Conservation (phyloP, 495 filamentous ascomycete species). For the Penicillium pulvis region DNA sequence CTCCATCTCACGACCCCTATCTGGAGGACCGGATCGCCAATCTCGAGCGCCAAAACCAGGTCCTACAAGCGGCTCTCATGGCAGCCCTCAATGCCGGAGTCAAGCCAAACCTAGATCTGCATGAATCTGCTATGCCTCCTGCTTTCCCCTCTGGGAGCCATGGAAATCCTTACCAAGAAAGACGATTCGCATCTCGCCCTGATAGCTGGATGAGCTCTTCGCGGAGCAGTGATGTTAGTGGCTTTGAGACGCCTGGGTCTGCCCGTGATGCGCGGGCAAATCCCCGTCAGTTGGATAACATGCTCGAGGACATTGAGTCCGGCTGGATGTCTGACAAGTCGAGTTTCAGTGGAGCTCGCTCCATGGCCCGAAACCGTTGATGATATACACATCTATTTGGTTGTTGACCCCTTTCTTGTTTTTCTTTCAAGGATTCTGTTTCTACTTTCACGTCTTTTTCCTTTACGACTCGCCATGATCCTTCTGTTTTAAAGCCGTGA, state of each 20-base stretch:
- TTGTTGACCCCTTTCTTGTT: background rate
- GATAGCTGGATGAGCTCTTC: constrained; percentile 41
- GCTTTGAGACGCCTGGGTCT: constrained; percentile 21
- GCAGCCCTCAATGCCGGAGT: constrained; percentile 41
- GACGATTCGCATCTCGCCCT: constrained; percentile 25
- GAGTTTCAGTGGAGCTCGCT: constrained; percentile 20
- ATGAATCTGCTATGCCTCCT: constrained; percentile 24
- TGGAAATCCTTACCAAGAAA: constrained; percentile 15
- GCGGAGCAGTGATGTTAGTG: constrained; percentile 31
- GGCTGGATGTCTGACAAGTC: constrained; percentile 42
- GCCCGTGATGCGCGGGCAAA: constrained; percentile 25
- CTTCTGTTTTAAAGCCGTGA: background rate
- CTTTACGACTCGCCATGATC: constrained; percentile 6
- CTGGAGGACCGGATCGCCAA: constrained; percentile 45
- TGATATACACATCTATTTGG: background rate
- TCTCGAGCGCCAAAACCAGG: constrained; percentile 47
- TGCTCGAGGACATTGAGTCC: constrained; percentile 43
- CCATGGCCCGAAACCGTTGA: constrained; percentile 15
- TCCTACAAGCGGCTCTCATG: constrained; percentile 48
- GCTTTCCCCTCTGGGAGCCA: constrained; percentile 9
- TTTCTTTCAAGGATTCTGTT: background rate
- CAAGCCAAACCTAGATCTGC: constrained; percentile 31
- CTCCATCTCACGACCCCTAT: constrained; percentile 13
- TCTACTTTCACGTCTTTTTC: background rate
- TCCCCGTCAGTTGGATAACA: constrained; percentile 37